phyloP scores from a whole-genome alignment of 345 rosid genomes.

The Mercurialis annua region DNA sequence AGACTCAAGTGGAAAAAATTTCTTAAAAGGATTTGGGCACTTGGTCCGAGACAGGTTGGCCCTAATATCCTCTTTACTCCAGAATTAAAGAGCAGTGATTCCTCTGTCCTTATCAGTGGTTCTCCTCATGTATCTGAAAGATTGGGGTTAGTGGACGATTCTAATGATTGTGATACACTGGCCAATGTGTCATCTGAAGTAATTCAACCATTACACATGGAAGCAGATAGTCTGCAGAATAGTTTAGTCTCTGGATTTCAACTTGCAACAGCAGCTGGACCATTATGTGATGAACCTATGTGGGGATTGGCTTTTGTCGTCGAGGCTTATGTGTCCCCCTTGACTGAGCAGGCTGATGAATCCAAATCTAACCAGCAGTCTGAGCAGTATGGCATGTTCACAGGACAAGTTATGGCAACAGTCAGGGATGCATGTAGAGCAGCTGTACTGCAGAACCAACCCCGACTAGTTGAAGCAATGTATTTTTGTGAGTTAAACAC shows the following conservation, averaged over 20 bases:
- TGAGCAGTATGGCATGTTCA: slow-evolving; percentile 63
- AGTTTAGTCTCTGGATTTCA: slow-evolving; percentile 82
- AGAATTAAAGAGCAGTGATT: slow-evolving; percentile 41
- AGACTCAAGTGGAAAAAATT: slow-evolving; percentile 63
- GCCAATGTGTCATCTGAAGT: slow-evolving; percentile 32
- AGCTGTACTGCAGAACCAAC: slow-evolving; percentile 65
- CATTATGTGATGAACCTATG: slow-evolving; percentile 84
- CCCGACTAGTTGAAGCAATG: slow-evolving; percentile 87
- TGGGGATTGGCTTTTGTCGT: slow-evolving; percentile 84
- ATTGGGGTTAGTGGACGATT: slow-evolving; percentile 57
- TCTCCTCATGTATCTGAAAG: slow-evolving; percentile 65
- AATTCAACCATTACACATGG: slow-evolving; percentile 36
- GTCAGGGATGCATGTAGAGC: slow-evolving; percentile 85
- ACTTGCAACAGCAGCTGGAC: slow-evolving; percentile 81
- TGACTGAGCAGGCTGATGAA: slow-evolving; percentile 36
- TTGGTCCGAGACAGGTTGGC: slow-evolving; percentile 90
- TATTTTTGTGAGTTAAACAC: slow-evolving; percentile 88
- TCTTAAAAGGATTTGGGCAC: slow-evolving; percentile 79
- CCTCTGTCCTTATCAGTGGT: slow-evolving; percentile 54
- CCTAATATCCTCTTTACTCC: slow-evolving; percentile 87
- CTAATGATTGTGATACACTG: slow-evolving; percentile 19
- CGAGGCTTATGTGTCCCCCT: slow-evolving; percentile 50
- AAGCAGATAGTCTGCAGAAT: slow-evolving; percentile 66
- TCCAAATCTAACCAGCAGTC: slow-evolving; percentile 42
- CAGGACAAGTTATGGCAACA: slow-evolving; percentile 82